A percentile compares a stretch with the other conserved stretches of the same genome.
phyloP scores from a whole-genome alignment of 352 stramenopile species.

The Phytopythium sindhum region DNA sequence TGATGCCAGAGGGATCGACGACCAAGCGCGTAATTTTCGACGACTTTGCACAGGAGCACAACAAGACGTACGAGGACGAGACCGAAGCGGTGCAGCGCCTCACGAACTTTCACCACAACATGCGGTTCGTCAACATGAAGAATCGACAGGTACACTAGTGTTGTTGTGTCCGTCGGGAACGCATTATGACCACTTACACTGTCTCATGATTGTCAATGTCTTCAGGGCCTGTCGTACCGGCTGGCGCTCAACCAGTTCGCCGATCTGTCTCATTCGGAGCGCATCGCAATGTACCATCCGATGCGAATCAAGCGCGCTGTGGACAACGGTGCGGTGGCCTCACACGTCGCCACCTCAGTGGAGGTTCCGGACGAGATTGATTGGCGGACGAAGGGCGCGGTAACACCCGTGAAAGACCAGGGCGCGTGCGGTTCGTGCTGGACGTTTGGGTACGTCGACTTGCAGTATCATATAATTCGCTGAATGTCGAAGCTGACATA shows the following conservation, averaged over 20 bases:
- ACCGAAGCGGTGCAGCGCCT: constrained; percentile 48
- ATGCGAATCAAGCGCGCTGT: constrained; percentile 42
- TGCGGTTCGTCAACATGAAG: constrained; percentile 82
- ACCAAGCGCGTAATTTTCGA: constrained; percentile 66
- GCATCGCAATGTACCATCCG: constrained; percentile 38
- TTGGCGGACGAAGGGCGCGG: constrained; percentile 82
- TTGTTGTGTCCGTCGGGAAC: neutral
- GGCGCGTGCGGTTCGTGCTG: constrained; percentile 91
- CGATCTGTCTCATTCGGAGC: constrained; percentile 75
- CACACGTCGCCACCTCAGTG: constrained; percentile 40
- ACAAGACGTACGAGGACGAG: constrained; percentile 54
- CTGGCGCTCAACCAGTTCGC: constrained; percentile 82
- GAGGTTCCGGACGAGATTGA: constrained; percentile 69
- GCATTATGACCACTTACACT: neutral
- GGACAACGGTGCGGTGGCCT: constrained; percentile 54
- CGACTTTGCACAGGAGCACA: constrained; percentile 53
- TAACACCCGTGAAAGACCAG: constrained; percentile 91
- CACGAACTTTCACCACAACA: constrained; percentile 76
- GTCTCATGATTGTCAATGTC: neutral
- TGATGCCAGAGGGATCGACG: constrained; percentile 65
- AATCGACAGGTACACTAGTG: constrained; percentile 60
- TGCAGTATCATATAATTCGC: neutral
- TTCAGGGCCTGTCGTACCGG: constrained; percentile 69
- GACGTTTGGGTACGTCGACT: constrained; percentile 75
- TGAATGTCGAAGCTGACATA: constrained; percentile 1